Base-by-base conservation (phyloP, 352 stramenopile genomes). In the Globisporangium nunn region DNA sequence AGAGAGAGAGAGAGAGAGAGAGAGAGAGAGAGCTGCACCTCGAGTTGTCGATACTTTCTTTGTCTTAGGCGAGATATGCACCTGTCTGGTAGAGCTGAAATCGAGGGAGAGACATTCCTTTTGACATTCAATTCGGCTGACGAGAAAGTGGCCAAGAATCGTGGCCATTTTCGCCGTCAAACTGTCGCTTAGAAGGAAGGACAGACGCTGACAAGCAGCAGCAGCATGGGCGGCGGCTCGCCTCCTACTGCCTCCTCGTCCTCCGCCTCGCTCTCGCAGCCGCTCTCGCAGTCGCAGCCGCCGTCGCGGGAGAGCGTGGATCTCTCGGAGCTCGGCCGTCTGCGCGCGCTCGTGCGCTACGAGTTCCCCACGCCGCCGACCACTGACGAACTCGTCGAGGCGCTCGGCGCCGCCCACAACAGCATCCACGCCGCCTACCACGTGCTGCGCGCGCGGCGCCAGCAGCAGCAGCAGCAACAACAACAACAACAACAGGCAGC, bases 321-420 rank as follows among this genome's bases (percentile, higher is more conserved):
- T 59, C 61, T 84, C 44, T 58, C 68, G 5, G 66, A 77, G 48
- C 59, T 89, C n/a, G 64, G 84, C 58, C 72, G 70, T 39, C 71
- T 88, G 46, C 72, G 74, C 53, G 64, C 83, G 65, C 67, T 88
- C 44, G 65, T 75, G 50, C 71, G 69, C 52, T 78, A 86, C 66
- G 78, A 91, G 47, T 86, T 88, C 53, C 71, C 82, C 6, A 59
- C 63, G 23, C 68, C 75, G 2, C 51, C 75, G 31, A 75, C 50
- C 12, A 77, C 52, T 4, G 66, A 78, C 28, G 73, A 91, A 49
- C 68, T 88, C 7, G 48, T 72, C 30, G 59, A 55, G 45, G 81
- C 78, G 35, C 61, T 89, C 56, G 59, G 52, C 31, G 61, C 60
- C 29, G 77, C 67, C 35, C 58, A 75, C 57, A 75, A 85, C 61